phyloP scores from a whole-genome alignment of 805 yeast species.

The Ogataea zsoltii region DNA sequence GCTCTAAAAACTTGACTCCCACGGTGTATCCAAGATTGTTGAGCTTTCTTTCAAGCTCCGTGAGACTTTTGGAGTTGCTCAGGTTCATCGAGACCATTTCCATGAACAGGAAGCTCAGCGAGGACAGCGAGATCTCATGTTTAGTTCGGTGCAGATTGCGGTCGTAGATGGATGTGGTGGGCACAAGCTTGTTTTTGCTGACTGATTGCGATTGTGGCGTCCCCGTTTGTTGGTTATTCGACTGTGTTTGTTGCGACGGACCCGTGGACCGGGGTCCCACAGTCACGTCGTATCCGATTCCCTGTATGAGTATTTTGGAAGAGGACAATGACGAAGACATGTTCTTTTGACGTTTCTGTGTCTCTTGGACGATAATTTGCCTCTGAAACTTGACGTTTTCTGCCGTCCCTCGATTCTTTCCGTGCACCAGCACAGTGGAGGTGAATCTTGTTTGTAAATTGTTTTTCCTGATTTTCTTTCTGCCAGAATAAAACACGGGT shows the following conservation, averaged over 20 bases:
- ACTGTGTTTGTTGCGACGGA: constrained; percentile 12
- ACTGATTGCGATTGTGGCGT: constrained; percentile 12
- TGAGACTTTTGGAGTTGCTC: constrained; percentile 61
- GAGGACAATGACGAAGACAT: constrained; percentile 23
- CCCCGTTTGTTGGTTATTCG: constrained; percentile 2
- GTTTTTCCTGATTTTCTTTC: neutral
- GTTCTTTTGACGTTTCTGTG: neutral
- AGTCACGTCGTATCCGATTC: constrained; percentile 32
- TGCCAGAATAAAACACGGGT: constrained; percentile 9
- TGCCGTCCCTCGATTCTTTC: no score
- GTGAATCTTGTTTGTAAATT: no score
- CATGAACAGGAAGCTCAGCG: constrained; percentile 68
- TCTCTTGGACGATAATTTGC: no score
- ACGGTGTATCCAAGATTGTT: constrained; percentile 77
- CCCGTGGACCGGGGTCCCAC: constrained; percentile 34
- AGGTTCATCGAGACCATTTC: constrained; percentile 71
- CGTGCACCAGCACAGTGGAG: no score
- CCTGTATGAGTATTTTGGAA: constrained; percentile 20
- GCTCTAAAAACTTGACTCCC: constrained; percentile 71
- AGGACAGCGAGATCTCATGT: constrained; percentile 65
- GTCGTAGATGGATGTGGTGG: constrained; percentile 57
- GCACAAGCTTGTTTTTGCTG: constrained; percentile 8
- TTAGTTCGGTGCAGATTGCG: constrained; percentile 64
- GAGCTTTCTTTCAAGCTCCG: constrained; percentile 58
- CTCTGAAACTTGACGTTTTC: no score